Evolutionary conservation across 331 rosid genomes (phyloP), one percentile per base, ranked within the genome.

Genomic region (Rosa hybrid): DNA sequence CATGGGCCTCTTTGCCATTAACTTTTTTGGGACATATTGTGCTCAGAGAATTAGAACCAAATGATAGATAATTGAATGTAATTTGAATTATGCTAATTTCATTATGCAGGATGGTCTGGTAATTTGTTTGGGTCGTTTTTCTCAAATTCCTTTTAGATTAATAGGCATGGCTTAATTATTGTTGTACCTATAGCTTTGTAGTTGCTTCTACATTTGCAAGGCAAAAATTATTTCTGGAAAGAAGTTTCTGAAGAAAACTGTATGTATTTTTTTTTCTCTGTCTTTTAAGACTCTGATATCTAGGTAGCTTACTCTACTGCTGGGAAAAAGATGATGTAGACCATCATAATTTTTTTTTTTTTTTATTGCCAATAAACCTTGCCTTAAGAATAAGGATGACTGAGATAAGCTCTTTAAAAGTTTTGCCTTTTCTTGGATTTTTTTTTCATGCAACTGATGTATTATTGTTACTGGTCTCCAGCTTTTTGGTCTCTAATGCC

Each of bases 81-180:
- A 30, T 68, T 74, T 89, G 71, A 86, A 70, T 78, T 42, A 42
- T 63, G 64, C 64, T 56, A 23, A 42, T 60, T 71, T 79, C 77
- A 79, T 80, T 72, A 69, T 89, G 88, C 96, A 92, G 97, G 87
- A 89, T 59, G 73, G 78, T 90, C 97, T 83, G 96, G 97, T 92
- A 81, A 74, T 60, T 80, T 30, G 68, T 75, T 79, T 50, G 44
- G 51, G 34, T 78, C 80, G 2, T 82, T 30, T 78, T 68, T 75
- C 53, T 49, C 49, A 20, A 2, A 46, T 74, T 70, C 48, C 45
- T 53, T 82, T 18, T 60, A 69, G 48, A 68, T 44, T 18, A 72
- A 56, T 78, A 76, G 68, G 63, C 76, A 25, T 71, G 64, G 65
- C 75, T 79, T 46, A 68, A 42, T 23, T 46, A 30, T 30, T 30